A percentile compares a stretch with the other conserved stretches of the same genome.
Evolutionary conservation across 1,139 yeast species (phyloP).

Genomic region (Insectozyma bohioensis): DNA sequence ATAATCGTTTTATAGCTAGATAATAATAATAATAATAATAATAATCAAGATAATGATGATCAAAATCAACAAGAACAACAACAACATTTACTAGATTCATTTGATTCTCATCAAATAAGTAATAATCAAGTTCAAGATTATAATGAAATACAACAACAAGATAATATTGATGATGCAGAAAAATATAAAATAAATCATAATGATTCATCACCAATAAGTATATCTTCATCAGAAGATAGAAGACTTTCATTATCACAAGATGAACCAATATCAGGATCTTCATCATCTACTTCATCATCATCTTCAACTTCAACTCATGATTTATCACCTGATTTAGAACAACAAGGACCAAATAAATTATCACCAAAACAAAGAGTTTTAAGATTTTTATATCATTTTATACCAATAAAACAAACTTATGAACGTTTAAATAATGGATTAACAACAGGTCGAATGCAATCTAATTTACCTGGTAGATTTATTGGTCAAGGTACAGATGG

Average conservation of each 20-base stretch:
- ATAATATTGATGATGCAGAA: no score
- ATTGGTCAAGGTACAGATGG: conserved; percentile 76
- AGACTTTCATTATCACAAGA: no score
- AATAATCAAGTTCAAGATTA: no score
- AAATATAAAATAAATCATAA: no score
- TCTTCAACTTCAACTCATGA: conserved; percentile 1
- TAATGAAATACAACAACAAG: no score
- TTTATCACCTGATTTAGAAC: conserved; percentile 16
- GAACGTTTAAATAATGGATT: conserved; percentile 46
- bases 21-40: no score
- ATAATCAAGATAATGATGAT: no score
- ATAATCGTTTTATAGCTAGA: no score
- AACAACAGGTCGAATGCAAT: conserved; percentile 45
- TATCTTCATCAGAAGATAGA: conserved; percentile 3
- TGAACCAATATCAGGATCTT: conserved; percentile 5
- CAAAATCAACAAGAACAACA: no score
- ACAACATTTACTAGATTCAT: no score
- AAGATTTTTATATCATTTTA: conserved; percentile 33
- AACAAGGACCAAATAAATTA: conserved; percentile 15
- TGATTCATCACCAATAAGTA: no score
- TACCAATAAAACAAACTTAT: conserved; percentile 46
- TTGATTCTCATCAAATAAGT: no score
- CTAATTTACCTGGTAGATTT: conserved; percentile 45
- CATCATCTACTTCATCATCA: conserved; percentile 2
- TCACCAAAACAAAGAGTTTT: conserved; percentile 32